These are phyloP conservation scores for Pseudopediastrum boryanum DNA, from an alignment of 139 green algal genomes.

Conservation along the genomic window DNA sequence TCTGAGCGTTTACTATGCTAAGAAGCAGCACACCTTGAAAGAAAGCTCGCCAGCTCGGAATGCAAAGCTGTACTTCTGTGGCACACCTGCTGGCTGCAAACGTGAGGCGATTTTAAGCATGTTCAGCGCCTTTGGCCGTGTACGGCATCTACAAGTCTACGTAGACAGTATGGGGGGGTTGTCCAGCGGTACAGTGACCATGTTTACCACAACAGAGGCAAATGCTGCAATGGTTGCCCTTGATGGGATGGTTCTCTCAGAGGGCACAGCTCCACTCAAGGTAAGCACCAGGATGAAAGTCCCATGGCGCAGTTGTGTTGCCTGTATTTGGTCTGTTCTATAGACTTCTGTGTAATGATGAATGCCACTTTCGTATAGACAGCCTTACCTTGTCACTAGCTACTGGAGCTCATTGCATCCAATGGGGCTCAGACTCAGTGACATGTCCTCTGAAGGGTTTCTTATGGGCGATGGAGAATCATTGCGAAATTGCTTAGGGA, in stretches of 20 bases:
- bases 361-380: neutral
- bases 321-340: neutral
- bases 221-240: conserved; percentile 33
- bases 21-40: conserved; percentile 32
- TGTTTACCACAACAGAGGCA: conserved; percentile 32
- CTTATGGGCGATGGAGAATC: no score
- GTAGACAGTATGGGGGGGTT: conserved; percentile 22
- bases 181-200: conserved; percentile 35
- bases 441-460: neutral
- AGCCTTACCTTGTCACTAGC: neutral
- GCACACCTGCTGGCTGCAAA: conserved; percentile 19
- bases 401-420: neutral
- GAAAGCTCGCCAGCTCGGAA: conserved; percentile 30
- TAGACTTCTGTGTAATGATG: no score
- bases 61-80: conserved; percentile 39
- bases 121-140: conserved; percentile 33
- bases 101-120: conserved; percentile 28
- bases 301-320: no score
- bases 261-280: conserved; percentile 35
- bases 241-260: conserved; percentile 27
- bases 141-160: conserved; percentile 40
- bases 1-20: conserved; percentile 38
- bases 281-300: no score
- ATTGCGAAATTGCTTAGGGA: no score
- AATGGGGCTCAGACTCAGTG: neutral